Percentiles rank a stretch among this genome's conserved stretches.
Conservation (phyloP, 202 grass and related monocot genomes). For the Schoenoplectus tabernaemontani region DNA sequence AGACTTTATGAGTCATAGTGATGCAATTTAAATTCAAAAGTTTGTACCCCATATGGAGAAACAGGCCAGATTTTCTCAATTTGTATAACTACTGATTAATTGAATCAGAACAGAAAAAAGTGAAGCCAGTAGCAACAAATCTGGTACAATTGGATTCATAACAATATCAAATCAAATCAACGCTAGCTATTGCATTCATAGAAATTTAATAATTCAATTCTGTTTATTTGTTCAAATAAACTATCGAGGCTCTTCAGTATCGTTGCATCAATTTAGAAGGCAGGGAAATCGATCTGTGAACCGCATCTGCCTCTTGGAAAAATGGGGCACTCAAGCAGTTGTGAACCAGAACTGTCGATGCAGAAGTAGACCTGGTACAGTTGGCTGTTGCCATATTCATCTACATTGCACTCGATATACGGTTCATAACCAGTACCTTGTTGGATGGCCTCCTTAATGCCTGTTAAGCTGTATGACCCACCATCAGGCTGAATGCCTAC, state of each 20-base stretch:
- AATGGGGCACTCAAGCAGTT: slow-evolving; percentile 54
- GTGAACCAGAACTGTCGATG: slow-evolving; percentile 28
- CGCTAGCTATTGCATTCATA: no score
- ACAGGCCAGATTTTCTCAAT: no score
- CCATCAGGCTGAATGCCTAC: slow-evolving; percentile 49
- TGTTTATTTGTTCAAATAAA: neutral
- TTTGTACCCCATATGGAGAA: no score
- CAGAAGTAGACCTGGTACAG: slow-evolving; percentile 89
- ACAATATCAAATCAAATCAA: no score
- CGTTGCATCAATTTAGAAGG: slow-evolving; percentile 33
- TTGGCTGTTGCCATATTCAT: slow-evolving; percentile 66
- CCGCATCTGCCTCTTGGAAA: slow-evolving; percentile 40
- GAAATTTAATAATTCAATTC: neutral
- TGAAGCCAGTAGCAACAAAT: no score
- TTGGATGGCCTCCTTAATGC: slow-evolving; percentile 42
- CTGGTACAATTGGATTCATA: no score
- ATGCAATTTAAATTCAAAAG: no score
- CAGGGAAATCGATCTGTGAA: slow-evolving; percentile 57
- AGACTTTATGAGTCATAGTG: no score
- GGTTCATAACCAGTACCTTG: slow-evolving; percentile 37
- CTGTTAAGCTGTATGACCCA: slow-evolving; percentile 34
- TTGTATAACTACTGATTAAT: no score
- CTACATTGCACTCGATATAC: slow-evolving; percentile 67
- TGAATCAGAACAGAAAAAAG: no score
- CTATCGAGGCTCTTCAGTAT: neutral